Conservation (phyloP, 371 early-diverging fungal species). For the Conidiobolus incongruus region DNA sequence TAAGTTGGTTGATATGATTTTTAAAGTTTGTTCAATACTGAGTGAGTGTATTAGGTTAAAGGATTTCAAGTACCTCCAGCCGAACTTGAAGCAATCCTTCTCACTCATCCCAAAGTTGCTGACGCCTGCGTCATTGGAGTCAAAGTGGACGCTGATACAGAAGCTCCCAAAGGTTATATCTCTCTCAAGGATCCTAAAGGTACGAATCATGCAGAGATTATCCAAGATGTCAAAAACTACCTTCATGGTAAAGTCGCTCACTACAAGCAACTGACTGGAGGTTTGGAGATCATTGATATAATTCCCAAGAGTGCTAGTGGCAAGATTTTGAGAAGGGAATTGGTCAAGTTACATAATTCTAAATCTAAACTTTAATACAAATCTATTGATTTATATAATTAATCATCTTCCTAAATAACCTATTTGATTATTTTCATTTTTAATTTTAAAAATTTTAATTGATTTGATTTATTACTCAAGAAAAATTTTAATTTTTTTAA, state of each 20-base stretch:
- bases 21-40: slow-evolving; percentile 1
- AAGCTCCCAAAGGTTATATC: slow-evolving; percentile 57
- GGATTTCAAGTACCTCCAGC: no score
- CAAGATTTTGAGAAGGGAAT: slow-evolving; percentile 47
- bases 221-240: slow-evolving; percentile 26
- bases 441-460: no score
- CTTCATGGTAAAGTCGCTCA: slow-evolving; percentile 32
- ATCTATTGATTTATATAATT: no score
- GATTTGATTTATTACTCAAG: no score
- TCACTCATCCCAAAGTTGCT: no score
- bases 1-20: not conserved
- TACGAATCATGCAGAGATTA: slow-evolving; percentile 12
- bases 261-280: slow-evolving; percentile 60
- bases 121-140: slow-evolving; percentile 58
- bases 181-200: slow-evolving; percentile 19
- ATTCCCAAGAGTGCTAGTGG: slow-evolving; percentile 65
- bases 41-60: no score
- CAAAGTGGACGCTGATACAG: slow-evolving; percentile 35
- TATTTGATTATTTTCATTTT: no score
- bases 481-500: no score
- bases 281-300: slow-evolving; percentile 30
- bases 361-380: no score
- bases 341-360: no score
- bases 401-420: no score
- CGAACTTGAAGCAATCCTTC: no score